Percentiles rank a stretch among this genome's conserved stretches.
phyloP scores from a whole-genome alignment of 768 basidiomycete genomes.

The Kwoniella mangroviensis region DNA sequence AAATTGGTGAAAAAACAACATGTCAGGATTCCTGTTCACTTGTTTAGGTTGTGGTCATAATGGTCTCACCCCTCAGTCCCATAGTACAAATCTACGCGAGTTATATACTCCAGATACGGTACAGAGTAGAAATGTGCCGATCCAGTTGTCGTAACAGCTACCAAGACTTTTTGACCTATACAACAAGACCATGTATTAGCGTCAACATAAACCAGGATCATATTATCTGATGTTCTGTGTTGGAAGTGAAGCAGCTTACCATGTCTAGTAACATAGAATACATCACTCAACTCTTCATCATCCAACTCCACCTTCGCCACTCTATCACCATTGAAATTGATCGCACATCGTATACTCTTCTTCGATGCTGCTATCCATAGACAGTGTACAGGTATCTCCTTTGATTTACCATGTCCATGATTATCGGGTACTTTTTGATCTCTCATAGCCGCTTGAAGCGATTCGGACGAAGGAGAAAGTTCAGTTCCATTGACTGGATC shows the following conservation, averaged over 20 bases:
- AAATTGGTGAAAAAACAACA: too few species aligned
- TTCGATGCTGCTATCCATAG: slow-evolving; percentile 65
- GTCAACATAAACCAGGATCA: too few species aligned
- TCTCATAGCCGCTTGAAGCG: slow-evolving; percentile 60
- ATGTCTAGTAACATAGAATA: slow-evolving; percentile 65
- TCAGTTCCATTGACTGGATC: slow-evolving; percentile 62
- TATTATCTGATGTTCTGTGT: background rate
- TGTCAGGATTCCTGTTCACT: too few species aligned
- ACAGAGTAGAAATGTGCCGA: slow-evolving; percentile 51
- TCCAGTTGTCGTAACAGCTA: slow-evolving; percentile 51
- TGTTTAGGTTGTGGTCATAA: too few species aligned
- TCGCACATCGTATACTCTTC: slow-evolving; percentile 66
- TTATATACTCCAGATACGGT: slow-evolving; percentile 52
- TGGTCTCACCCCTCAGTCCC: slow-evolving; percentile 36
- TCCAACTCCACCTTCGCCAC: slow-evolving; percentile 75
- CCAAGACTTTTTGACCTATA: slow-evolving; percentile 52
- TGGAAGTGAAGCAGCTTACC: slow-evolving; percentile 60
- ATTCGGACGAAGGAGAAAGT: slow-evolving; percentile 44
- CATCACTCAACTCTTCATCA: slow-evolving; percentile 62
- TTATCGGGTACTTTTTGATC: slow-evolving; percentile 59
- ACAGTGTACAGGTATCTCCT: slow-evolving; percentile 54
- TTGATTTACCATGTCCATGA: slow-evolving; percentile 30
- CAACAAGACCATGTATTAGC: background rate
- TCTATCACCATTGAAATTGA: slow-evolving; percentile 70
- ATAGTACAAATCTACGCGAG: slow-evolving; percentile 43